Conservation (phyloP, 2,329 filamentous ascomycete species). For the Epicoccum nigrum region DNA sequence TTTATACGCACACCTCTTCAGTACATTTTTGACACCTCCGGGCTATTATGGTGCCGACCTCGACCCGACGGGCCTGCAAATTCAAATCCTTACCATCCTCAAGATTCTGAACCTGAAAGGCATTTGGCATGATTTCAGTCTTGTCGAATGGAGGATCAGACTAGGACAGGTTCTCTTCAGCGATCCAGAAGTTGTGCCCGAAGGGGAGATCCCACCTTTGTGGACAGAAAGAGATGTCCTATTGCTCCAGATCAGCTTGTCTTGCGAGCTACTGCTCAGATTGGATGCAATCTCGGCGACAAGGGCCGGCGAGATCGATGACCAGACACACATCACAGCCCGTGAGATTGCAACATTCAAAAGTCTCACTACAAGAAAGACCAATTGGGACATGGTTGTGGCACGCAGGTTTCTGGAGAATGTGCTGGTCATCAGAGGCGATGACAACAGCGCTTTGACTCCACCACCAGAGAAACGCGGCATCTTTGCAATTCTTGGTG, state of each 20-base stretch:
- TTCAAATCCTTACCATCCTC: slow-evolving; percentile 72
- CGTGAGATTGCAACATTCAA: slow-evolving; percentile 55
- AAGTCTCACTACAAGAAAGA: slow-evolving; percentile 56
- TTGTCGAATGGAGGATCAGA: slow-evolving; percentile 76
- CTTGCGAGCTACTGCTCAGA: slow-evolving; percentile 61
- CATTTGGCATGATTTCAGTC: slow-evolving; percentile 76
- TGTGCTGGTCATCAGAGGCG: slow-evolving; percentile 49
- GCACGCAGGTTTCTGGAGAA: slow-evolving; percentile 60
- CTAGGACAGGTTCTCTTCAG: slow-evolving; percentile 76
- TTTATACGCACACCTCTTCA: slow-evolving; percentile 53
- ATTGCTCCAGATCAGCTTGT: slow-evolving; percentile 60
- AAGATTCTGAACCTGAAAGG: slow-evolving; percentile 69
- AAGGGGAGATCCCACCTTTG: slow-evolving; percentile 29
- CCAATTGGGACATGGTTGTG: slow-evolving; percentile 63
- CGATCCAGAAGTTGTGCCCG: slow-evolving; percentile 28
- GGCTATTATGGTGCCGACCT: slow-evolving; percentile 51
- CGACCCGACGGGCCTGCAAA: slow-evolving; percentile 66
- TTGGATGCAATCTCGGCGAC: slow-evolving; percentile 55
- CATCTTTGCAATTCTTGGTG: slow-evolving; percentile 37
- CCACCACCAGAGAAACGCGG: slow-evolving; percentile 34
- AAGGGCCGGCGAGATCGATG: slow-evolving; percentile 41
- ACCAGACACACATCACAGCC: slow-evolving; percentile 49
- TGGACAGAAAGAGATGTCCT: slow-evolving; percentile 59
- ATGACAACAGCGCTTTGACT: slow-evolving; percentile 19
- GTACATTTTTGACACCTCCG: slow-evolving; percentile 51